Base-by-base conservation (phyloP, 495 filamentous ascomycete species). In the Trichodelitschia bisporula region DNA sequence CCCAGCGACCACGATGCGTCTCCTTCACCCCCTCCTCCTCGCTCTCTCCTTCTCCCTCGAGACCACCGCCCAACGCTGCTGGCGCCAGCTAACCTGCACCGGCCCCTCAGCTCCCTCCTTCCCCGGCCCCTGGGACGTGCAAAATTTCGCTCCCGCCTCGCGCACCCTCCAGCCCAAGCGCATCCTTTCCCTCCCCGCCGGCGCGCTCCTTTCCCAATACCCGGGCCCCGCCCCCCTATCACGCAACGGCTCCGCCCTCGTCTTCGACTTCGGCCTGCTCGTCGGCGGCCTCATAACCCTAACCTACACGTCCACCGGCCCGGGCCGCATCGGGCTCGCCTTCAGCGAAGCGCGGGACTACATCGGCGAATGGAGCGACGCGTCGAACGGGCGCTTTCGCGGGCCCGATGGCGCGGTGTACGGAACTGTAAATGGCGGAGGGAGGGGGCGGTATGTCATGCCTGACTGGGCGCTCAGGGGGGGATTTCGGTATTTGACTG, bases 311-410 rank as follows among this genome's bases (percentile, higher is more conserved):
- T 42, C 58, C 1, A 52, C 49, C 3, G 56, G 53, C 3, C 40
- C 41, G 4, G 64, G 61, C 3, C 42, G 53, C 0, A 40, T 74
- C 4, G 65, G 67, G 0, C 45, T 74, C 9, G 66, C 67, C 3
- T 72, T 72, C 40, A 58, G 61, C 3, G 69, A 72, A 46, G 61
- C 59, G 1, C 68, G 62, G 36, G 59, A 69, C 31, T 72, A 57
- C 55, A 63, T 69, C 36, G 66, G 67, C 27, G 54, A 63, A 38
- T 54, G 49, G 46, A 69, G 64, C 1, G 66, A 73, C 39, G 57
- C 56, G 0, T 66, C 61, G 10, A 69, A 62, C 40, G 62, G 62
- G 9, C 45, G 48, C 4, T 66, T 57, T 36, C 44, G 44, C 30
- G 51, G 53, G 3, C 50, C 56, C 14, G 64, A 69, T 40, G 62